Evolutionary conservation across 768 basidiomycete genomes (phyloP).

Genomic region (Pisolithus marmoratus): DNA sequence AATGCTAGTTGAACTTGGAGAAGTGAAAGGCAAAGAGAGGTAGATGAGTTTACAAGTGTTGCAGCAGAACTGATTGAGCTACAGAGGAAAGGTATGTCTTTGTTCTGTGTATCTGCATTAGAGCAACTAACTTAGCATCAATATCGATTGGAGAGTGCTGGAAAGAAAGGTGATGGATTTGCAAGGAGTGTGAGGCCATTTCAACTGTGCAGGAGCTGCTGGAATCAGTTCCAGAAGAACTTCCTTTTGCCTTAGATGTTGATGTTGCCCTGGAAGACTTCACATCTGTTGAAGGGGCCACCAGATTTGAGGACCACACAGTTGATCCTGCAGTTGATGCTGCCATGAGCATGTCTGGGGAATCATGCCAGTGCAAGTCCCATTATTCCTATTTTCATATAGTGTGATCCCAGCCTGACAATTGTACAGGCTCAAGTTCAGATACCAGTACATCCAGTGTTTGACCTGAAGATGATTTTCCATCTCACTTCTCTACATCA

Average conservation of each 20-base stretch:
- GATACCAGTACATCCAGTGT: background rate
- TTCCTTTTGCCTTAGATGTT: background rate
- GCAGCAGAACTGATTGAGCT: background rate
- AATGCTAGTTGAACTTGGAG: background rate
- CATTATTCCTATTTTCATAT: background rate
- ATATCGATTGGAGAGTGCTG: background rate
- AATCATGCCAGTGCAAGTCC: background rate
- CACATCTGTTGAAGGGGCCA: too few species aligned
- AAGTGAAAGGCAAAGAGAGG: background rate
- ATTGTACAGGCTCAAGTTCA: background rate
- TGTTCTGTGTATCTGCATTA: background rate
- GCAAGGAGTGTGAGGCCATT: background rate
- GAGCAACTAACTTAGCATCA: background rate
- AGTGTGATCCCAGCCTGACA: background rate
- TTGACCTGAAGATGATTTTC: too few species aligned
- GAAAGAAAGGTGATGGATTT: background rate
- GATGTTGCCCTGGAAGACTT: background rate
- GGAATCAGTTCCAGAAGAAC: background rate
- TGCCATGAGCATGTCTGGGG: background rate
- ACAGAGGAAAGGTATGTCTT: constrained; percentile 1
- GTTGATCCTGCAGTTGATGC: background rate
- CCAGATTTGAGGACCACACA: too few species aligned
- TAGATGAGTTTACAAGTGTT: background rate
- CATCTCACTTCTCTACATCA: background rate
- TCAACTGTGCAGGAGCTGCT: background rate